These are phyloP conservation scores for Delitschia confertaspora DNA, from an alignment of 495 filamentous ascomycete genomes.

Conservation along the genomic window DNA sequence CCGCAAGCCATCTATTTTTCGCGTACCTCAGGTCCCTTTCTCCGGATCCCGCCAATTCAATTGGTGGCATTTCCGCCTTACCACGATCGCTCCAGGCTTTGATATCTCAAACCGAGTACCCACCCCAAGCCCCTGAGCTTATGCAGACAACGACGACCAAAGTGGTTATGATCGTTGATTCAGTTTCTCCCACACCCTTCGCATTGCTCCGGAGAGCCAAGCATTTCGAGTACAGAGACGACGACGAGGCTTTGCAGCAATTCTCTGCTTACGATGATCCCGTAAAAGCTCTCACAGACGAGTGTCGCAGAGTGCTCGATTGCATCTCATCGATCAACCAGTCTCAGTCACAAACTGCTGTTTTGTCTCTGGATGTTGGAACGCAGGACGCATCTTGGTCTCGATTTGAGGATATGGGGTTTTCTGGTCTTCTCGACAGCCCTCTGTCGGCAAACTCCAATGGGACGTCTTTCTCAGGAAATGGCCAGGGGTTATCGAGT, in stretches of 20 bases:
- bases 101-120: conserved; percentile 89
- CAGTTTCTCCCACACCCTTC: conserved; percentile 91
- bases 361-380: conserved; percentile 40
- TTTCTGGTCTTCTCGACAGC: conserved; percentile 49
- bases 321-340: conserved; percentile 84
- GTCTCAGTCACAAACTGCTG: no score
- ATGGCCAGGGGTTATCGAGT: conserved; percentile 27
- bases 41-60: conserved; percentile 60
- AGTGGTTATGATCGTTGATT: conserved; percentile 94
- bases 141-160: conserved; percentile 74
- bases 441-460: conserved; percentile 9
- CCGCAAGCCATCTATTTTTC: conserved; percentile 93
- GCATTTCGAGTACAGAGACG: conserved; percentile 88
- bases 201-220: conserved; percentile 82
- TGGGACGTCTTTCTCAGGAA: conserved; percentile 3
- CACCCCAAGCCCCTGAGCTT: conserved; percentile 67
- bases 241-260: conserved; percentile 69
- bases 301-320: conserved; percentile 82
- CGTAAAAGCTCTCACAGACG: conserved; percentile 77
- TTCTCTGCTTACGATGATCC: conserved; percentile 88
- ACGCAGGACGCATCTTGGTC: conserved; percentile 89
- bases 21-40: conserved; percentile 87
- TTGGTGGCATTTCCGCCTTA: conserved; percentile 69
- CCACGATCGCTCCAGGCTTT: conserved; percentile 86
- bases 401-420: conserved; percentile 90